Evolutionary conservation across 192 early-diverging fungal species (phyloP).

Genomic region (Cladochytrium replicatum): DNA sequence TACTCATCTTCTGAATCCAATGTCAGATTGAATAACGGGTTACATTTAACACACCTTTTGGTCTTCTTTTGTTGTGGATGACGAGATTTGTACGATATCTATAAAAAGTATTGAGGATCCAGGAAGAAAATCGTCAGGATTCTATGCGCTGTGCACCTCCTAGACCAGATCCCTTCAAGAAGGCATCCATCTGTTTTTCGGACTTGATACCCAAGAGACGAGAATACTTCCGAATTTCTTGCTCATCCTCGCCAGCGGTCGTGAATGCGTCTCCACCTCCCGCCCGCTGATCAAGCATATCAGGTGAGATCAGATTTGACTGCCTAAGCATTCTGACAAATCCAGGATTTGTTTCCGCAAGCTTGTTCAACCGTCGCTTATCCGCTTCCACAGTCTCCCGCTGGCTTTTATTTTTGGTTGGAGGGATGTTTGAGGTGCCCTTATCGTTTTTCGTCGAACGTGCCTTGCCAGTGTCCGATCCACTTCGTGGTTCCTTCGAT

Average conservation of each 20-base stretch:
- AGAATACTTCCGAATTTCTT: slow-evolving; percentile 18
- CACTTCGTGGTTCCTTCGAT: too few species aligned
- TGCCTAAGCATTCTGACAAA: slow-evolving; percentile 15
- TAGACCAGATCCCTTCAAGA: slow-evolving; percentile 11
- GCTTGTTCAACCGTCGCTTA: slow-evolving; percentile 11
- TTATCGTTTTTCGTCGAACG: too few species aligned
- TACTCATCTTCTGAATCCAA: background rate
- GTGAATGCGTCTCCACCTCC: background rate
- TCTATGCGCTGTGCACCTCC: background rate
- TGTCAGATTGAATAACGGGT: background rate
- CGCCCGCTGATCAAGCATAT: background rate
- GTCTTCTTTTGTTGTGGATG: too few species aligned
- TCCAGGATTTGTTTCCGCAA: slow-evolving; percentile 17
- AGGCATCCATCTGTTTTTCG: slow-evolving; percentile 5
- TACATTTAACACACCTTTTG: background rate
- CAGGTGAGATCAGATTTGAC: slow-evolving; percentile 7
- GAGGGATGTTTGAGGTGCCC: too few species aligned
- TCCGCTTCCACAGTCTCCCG: slow-evolving; percentile 6
- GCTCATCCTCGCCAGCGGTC: slow-evolving; percentile 19
- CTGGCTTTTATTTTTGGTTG: too few species aligned
- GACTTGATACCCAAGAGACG: slow-evolving; percentile 23
- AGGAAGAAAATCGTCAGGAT: background rate
- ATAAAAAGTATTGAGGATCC: background rate
- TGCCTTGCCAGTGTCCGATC: too few species aligned
- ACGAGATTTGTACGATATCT: too few species aligned